Base-by-base conservation (phyloP, 805 yeast genomes). In the Ogataea minuta region DNA sequence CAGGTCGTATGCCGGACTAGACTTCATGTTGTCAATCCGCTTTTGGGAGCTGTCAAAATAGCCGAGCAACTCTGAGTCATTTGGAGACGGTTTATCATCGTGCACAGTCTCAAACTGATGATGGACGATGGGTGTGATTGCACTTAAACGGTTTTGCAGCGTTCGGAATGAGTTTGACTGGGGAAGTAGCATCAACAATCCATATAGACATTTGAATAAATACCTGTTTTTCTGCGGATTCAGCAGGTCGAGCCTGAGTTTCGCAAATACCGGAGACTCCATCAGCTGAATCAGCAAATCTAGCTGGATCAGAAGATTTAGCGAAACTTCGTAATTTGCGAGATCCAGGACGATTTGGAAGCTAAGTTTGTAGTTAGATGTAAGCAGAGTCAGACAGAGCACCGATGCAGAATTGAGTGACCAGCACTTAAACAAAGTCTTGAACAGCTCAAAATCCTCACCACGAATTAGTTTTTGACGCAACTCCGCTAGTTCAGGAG, bases 231-330 rank as follows among this genome's bases (percentile, higher is more conserved):
- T 77, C 33, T 81, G 86, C 1, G 96, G 96, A 54, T 87, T 95
- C 32, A 93, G 66, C n/a, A 93, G 67, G 61, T 91, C 96, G 39
- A 93, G 67, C 43, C 99, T 74, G 47, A 90, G 70, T 52, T 84
- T 80, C 13, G 95, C 82, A 60, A 93, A 90, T 2, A 89, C 90
- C 1, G 97, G 98, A 2, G 95, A 83, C 61, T 93, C 99, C 11
- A 93, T 67, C 20, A 91, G 65, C 60, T 93, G 98, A 6, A 93
- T 95, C 28, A 93, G 67, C 20, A 89, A 76, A 64, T 93, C 99
- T 35, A 93, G 69, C 54, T 93, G 98, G 1, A 93, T 80, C 36
- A 93, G 70, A 26, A 87, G 73, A 44, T 79, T 83, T 27, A 89
- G 81, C 0, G 84, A 79, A 10, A 88, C 77, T 50, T 93, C 97